A percentile compares a stretch with the other conserved stretches of the same genome.
phyloP scores from a whole-genome alignment of 2,329 filamentous ascomycete species.

The Rugonectria rugulosa region DNA sequence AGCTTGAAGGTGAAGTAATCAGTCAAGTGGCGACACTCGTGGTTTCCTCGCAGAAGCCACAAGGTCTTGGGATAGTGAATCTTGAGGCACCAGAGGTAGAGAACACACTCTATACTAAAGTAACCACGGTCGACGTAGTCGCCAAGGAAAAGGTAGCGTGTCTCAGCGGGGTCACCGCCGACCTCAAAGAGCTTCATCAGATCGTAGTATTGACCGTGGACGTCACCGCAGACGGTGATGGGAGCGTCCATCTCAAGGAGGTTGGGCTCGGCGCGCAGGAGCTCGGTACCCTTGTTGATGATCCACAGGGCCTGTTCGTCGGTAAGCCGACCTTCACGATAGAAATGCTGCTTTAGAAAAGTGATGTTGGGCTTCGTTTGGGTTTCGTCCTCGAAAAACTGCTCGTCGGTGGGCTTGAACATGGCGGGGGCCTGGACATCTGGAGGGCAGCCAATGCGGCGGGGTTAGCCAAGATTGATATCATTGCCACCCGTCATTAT shows the following conservation, averaged over 20 bases:
- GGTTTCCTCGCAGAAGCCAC: conserved; percentile 96
- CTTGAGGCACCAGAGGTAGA: conserved; percentile 98
- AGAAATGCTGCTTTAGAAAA: conserved; percentile 98
- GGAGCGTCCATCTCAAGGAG: conserved; percentile 99
- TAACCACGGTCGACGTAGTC: conserved; percentile 99
- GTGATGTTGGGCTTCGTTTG: conserved; percentile 88
- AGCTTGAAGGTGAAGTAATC: conserved; percentile 99
- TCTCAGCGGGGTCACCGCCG: conserved; percentile 94
- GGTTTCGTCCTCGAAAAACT: conserved; percentile 90
- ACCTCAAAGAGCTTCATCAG: conserved; percentile 99
- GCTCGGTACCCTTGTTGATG: conserved; percentile 83
- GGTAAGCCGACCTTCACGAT: conserved; percentile 93
- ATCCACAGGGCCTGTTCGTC: conserved; percentile 99
- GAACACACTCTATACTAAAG: conserved; percentile 98
- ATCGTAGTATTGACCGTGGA: conserved; percentile 99
- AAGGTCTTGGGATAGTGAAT: conserved; percentile 98
- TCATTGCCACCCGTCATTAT: too few relatives aligned
- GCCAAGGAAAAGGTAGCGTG: conserved; percentile 93
- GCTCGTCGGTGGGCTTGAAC: conserved; percentile 88
- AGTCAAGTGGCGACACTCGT: conserved; percentile 98
- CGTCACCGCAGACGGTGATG: conserved; percentile 97
- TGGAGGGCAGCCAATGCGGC: conserved; percentile 48
- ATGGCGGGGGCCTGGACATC: conserved; percentile 98
- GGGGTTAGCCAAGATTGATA: conserved; percentile 28
- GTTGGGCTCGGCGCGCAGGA: conserved; percentile 91